phyloP scores from a whole-genome alignment of 441 rosid genomes.

The Dalechampia spathulata region DNA sequence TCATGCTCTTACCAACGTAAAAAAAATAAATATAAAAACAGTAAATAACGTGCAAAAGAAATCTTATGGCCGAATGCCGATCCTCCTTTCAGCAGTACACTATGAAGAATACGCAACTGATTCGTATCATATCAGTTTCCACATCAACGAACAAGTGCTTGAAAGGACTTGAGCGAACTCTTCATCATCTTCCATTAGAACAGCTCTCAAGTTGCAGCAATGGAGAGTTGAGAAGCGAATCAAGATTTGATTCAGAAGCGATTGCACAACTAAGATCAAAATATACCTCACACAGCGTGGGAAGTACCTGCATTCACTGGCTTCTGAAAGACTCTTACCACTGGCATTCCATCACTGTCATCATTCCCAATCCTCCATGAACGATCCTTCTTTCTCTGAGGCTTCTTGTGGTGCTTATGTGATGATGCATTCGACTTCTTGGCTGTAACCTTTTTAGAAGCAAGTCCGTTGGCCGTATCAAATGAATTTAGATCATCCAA shows the following conservation, averaged over 20 bases:
- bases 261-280: too few relatives aligned
- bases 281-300: conserved; percentile 20
- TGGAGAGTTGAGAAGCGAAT: neutral
- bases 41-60: too few relatives aligned
- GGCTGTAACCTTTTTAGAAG: conserved; percentile 26
- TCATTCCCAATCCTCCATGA: conserved; percentile 69
- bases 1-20: too few relatives aligned
- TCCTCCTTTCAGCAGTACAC: too few relatives aligned
- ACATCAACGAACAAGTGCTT: too few relatives aligned
- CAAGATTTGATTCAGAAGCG: neutral
- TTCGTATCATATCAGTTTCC: too few relatives aligned
- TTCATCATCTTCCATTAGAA: too few relatives aligned
- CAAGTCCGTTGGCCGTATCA: conserved; percentile 61
- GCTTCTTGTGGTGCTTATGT: conserved; percentile 72
- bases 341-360: conserved; percentile 73
- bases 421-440: conserved; percentile 46
- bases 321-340: conserved; percentile 53
- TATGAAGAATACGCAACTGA: too few relatives aligned
- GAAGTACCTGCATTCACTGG: conserved; percentile 46
- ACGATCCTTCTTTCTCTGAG: conserved; percentile 60
- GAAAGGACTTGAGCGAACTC: too few relatives aligned
- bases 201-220: neutral
- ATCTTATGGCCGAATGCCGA: too few relatives aligned
- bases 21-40: too few relatives aligned
- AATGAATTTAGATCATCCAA: conserved; percentile 68